These are phyloP conservation scores for Dictyostelium firmibasis DNA, from an alignment of 78 protist genomes.

Conservation along the genomic window DNA sequence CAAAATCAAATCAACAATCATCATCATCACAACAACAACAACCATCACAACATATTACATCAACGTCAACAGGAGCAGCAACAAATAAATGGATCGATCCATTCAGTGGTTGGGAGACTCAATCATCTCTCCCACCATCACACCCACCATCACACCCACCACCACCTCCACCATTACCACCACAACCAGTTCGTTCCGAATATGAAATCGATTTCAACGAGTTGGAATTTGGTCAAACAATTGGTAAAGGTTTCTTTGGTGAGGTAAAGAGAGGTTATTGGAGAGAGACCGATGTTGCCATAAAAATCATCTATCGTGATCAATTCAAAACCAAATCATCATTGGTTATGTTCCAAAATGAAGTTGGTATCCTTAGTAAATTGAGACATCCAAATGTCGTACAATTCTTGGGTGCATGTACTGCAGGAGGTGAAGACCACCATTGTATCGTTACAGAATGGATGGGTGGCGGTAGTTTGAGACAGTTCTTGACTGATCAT, in stretches of 20 bases:
- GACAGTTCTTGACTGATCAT: constrained; percentile 44
- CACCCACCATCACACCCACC: background rate
- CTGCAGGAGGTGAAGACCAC: constrained; percentile 51
- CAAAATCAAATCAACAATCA: background rate
- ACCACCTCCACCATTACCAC: background rate
- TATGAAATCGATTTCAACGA: constrained; percentile 53
- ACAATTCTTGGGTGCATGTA: constrained; percentile 67
- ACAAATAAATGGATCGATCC: background rate
- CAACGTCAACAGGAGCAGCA: background rate
- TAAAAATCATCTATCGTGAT: constrained; percentile 71
- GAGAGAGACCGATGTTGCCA: constrained; percentile 84
- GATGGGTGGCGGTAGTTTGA: constrained; percentile 74
- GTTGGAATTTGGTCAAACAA: constrained; percentile 41
- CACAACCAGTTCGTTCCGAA: background rate
- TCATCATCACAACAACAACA: background rate
- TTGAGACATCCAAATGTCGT: constrained; percentile 73
- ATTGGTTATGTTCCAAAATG: constrained; percentile 72
- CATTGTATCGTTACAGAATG: constrained; percentile 76
- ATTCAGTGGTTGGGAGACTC: background rate
- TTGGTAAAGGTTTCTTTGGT: constrained; percentile 84
- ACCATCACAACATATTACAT: background rate
- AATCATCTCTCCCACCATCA: background rate
- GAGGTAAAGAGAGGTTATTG: constrained; percentile 74
- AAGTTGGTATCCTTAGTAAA: constrained; percentile 49
- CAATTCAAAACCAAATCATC: constrained; percentile 72